phyloP scores from a whole-genome alignment of 129 eudicot genomes.

The Pseudognaphalium luteoalbum region DNA sequence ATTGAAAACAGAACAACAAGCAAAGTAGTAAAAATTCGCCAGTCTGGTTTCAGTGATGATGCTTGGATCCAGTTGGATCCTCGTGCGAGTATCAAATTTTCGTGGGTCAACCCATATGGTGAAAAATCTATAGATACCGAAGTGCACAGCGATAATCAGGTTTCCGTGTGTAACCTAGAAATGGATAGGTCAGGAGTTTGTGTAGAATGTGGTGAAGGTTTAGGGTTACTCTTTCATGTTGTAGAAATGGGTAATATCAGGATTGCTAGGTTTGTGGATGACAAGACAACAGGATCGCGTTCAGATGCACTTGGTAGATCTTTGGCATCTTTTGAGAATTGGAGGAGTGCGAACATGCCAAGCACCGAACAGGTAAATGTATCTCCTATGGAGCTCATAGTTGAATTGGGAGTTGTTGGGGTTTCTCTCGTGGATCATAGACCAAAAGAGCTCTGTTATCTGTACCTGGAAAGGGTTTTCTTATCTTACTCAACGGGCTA shows the following conservation, averaged over 20 bases:
- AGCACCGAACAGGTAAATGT: conserved; percentile 43
- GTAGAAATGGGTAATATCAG: conserved; percentile 63
- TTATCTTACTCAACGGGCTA: conserved; percentile 89
- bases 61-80: conserved; percentile 64
- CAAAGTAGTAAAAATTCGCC: conserved; percentile 63
- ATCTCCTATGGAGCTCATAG: conserved; percentile 74
- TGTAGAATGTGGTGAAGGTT: conserved; percentile 43
- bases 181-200: conserved; percentile 58
- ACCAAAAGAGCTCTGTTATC: conserved; percentile 86
- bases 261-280: conserved; percentile 72
- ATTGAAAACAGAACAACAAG: conserved; percentile 83
- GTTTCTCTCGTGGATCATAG: conserved; percentile 88
- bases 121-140: conserved; percentile 59
- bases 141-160: conserved; percentile 34
- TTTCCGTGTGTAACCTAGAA: conserved; percentile 43
- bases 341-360: conserved; percentile 45
- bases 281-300: conserved; percentile 23
- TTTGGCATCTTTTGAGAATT: conserved; percentile 44
- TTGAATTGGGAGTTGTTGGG: conserved; percentile 89
- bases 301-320: conserved; percentile 46
- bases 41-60: conserved; percentile 75
- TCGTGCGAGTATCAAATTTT: conserved; percentile 64
- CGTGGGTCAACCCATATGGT: conserved; percentile 93
- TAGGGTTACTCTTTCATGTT: conserved; percentile 60
- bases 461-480: conserved; percentile 77